These are phyloP conservation scores for Nelumbo lutea DNA, from an alignment of 164 flowering plant genomes.

Conservation along the genomic window DNA sequence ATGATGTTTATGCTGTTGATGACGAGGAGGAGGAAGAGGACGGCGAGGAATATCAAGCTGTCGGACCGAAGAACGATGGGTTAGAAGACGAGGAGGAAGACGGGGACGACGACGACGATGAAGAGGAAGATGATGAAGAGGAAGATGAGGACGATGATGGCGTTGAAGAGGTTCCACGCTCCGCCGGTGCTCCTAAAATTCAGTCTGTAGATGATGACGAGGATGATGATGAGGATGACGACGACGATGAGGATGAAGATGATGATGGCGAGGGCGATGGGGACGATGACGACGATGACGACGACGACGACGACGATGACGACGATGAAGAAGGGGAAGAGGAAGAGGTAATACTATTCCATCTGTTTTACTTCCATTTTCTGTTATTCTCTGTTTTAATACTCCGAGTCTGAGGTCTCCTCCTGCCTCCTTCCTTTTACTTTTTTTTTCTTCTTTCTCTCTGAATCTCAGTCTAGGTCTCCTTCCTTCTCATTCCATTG, in stretches of 20 bases:
- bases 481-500: no score
- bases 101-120: slow-evolving; percentile 26
- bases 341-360: slow-evolving; percentile 13
- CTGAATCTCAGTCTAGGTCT: background rate
- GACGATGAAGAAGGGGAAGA: slow-evolving; percentile 25
- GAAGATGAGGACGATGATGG: slow-evolving; percentile 1
- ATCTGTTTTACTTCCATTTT: background rate
- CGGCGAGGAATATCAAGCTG: slow-evolving; percentile 27
- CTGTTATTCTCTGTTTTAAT: background rate
- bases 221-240: slow-evolving; percentile 10
- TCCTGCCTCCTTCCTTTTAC: background rate
- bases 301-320: slow-evolving; percentile 15
- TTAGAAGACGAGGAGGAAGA: slow-evolving; percentile 20
- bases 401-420: background rate
- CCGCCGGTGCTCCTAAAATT: slow-evolving; percentile 24
- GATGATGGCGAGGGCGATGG: slow-evolving; percentile 27
- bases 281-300: slow-evolving; percentile 39
- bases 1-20: slow-evolving; percentile 10
- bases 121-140: slow-evolving; percentile 16
- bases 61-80: slow-evolving; percentile 17
- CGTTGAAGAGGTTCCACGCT: slow-evolving; percentile 14
- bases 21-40: slow-evolving; percentile 23
- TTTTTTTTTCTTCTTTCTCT: background rate
- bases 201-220: slow-evolving; percentile 12
- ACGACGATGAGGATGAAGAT: background rate